Conservation (phyloP, 345 rosid genomes). For the Moricandia moricandioides region DNA sequence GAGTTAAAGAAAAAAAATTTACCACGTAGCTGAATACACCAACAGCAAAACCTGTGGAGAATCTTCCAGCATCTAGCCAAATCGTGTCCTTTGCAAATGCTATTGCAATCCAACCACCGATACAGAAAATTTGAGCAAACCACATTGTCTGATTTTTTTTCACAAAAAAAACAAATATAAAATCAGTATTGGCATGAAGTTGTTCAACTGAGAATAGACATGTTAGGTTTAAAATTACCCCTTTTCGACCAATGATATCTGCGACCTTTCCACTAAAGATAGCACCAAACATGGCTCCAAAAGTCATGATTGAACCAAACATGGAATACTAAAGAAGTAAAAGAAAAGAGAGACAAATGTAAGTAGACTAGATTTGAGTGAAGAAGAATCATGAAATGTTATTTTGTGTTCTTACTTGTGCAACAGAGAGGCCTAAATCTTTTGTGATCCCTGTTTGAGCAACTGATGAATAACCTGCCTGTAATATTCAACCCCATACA, state of each 20-base stretch:
- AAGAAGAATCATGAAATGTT: not conserved
- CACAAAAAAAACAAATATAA: not conserved
- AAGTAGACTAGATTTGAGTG: not conserved
- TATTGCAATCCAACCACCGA: conserved; percentile 35
- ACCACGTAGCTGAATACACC: conserved; percentile 47
- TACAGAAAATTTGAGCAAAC: conserved; percentile 36
- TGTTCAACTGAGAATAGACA: not conserved
- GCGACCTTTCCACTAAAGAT: conserved; percentile 37
- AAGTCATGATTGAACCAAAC: conserved; percentile 41
- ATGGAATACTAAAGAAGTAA: conserved; percentile 33
- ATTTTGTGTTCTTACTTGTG: conserved; percentile 32
- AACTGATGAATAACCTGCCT: conserved; percentile 51
- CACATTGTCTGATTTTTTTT: conserved; percentile 27
- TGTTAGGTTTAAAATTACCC: conserved; percentile 14
- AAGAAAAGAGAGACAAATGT: not conserved
- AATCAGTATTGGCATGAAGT: not conserved
- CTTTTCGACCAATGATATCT: conserved; percentile 38
- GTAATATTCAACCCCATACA: not conserved
- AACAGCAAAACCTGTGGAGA: conserved; percentile 40
- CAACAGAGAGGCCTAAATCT: conserved; percentile 43
- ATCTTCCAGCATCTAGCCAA: conserved; percentile 45
- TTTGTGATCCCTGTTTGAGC: conserved; percentile 41
- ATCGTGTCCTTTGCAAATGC: conserved; percentile 30
- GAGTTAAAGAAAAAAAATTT: not conserved
- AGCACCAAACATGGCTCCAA: conserved; percentile 44